Base-by-base conservation (phyloP, 345 rosid species). In the Murraya paniculata region DNA sequence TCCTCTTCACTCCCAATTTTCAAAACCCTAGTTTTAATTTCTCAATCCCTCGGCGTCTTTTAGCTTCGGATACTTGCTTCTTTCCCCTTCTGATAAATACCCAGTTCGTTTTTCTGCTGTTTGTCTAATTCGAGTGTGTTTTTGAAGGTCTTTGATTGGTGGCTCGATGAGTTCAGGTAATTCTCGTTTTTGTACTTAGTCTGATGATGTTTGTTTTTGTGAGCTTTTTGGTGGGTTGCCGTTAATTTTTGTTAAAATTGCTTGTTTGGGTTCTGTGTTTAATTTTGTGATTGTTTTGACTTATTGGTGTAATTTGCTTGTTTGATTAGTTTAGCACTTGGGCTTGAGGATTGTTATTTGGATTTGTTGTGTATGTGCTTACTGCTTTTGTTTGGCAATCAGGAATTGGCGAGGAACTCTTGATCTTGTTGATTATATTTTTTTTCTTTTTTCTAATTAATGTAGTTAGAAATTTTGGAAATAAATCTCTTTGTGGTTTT, bases 81-180 rank as follows among this genome's bases (percentile, higher is more conserved):
- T 61, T 55, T 72, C 58, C 50, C 11, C 60, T 71, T 36, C 78
- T 56, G 3, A 9, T 24, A 30, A 1, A 78, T 64, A 76, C 85
- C 77, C 83, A 68, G 59, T 11, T 77, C 50, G 70, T 59, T 9
- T 48, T 77, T 53, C 74, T 65, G 78, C 39, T 68, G 55, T 71
- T 69, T 75, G 1, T 25, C 61, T 33, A 53, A 1, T 0, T 58
- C 2, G 41, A 79, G 72, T 33, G 77, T 27, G 68, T 65, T 65
- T 10, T 7, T 28, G 1, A 31, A 1, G 27, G 18, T 6, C 11
- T 72, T 33, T 27, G 50, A 28, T 58, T 66, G 22, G 31, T 27
- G 39, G 33, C 33, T 38, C 73, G 24, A 56, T 58, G n/a, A 19
- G 56, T 73, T 57, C 74, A 48, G 77, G 82, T 82, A 65, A 71